Conservation (phyloP, 331 rosid genomes). For the Spiraea crenata region DNA sequence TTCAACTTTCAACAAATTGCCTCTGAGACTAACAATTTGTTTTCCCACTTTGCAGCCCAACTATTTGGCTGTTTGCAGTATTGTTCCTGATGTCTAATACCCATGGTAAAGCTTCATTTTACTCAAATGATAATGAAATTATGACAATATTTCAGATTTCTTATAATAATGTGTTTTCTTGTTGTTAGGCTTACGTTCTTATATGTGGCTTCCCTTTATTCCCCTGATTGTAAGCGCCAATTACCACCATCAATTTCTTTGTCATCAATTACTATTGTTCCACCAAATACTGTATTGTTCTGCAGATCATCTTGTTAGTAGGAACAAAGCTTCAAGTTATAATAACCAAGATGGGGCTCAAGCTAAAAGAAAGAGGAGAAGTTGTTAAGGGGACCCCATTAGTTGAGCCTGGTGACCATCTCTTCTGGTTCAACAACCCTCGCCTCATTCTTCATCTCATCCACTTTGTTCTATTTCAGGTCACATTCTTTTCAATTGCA, state of each 20-base stretch:
- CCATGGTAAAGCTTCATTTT: slow-evolving; percentile 7
- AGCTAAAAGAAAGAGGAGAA: slow-evolving; percentile 32
- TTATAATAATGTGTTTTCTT: not conserved
- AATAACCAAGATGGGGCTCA: slow-evolving; percentile 36
- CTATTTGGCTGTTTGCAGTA: slow-evolving; percentile 28
- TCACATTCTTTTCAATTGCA: not conserved
- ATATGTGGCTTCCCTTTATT: slow-evolving; percentile 33
- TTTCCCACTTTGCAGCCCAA: slow-evolving; percentile 23
- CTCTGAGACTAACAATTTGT: not conserved
- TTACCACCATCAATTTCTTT: not conserved
- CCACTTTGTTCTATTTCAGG: slow-evolving; percentile 37
- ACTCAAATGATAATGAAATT: not conserved
- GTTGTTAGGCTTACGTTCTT: slow-evolving; percentile 21
- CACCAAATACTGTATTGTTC: not conserved
- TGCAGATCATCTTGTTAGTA: slow-evolving; percentile 32
- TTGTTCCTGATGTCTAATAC: slow-evolving; percentile 28
- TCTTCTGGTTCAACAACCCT: slow-evolving; percentile 33
- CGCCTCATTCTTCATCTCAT: slow-evolving; percentile 30
- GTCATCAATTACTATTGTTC: not conserved
- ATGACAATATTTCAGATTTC: not conserved
- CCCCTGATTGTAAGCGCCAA: slow-evolving; percentile 29
- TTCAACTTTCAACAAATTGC: not conserved
- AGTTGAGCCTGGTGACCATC: slow-evolving; percentile 33
- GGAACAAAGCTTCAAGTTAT: slow-evolving; percentile 38
- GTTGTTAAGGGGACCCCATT: slow-evolving; percentile 34